Evolutionary conservation across 2,329 filamentous ascomycete species (phyloP).

Genomic region (Colletotrichum costaricense): DNA sequence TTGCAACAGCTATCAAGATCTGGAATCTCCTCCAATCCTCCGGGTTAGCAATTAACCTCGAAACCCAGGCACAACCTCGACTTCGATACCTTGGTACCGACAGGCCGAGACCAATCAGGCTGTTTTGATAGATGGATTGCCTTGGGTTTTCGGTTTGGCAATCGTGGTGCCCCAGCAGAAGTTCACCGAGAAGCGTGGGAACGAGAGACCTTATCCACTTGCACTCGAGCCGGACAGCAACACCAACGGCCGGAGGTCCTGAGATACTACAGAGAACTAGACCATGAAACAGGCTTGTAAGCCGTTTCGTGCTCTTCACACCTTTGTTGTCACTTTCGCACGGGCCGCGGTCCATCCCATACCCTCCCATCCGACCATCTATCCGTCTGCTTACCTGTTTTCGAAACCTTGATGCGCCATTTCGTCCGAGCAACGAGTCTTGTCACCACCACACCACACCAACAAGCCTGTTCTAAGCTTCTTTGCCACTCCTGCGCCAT

Average conservation of each 20-base stretch:
- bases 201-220: not conserved
- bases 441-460: conserved; percentile 6
- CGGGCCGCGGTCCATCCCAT: conserved; percentile 30
- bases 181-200: not conserved
- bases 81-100: not conserved
- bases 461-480: not conserved
- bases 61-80: not conserved
- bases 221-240: not conserved
- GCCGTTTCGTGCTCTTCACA: conserved; percentile 15
- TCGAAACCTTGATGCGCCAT: conserved; percentile 17
- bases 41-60: not conserved
- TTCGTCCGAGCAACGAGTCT: conserved; percentile 26
- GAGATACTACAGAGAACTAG: conserved; percentile 7
- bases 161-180: not conserved
- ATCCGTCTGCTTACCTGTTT: conserved; percentile 21
- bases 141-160: not conserved
- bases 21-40: not conserved
- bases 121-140: too few relatives aligned
- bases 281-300: conserved; percentile 2
- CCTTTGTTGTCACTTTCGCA: conserved; percentile 31
- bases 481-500: not conserved
- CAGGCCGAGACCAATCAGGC: not conserved
- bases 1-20: conserved; percentile 1
- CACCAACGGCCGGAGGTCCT: not conserved
- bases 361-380: conserved; percentile 3